Percentiles rank a stretch among this genome's conserved stretches.
Evolutionary conservation across 768 basidiomycete species (phyloP).

Genomic region (Panellus pusillus): DNA sequence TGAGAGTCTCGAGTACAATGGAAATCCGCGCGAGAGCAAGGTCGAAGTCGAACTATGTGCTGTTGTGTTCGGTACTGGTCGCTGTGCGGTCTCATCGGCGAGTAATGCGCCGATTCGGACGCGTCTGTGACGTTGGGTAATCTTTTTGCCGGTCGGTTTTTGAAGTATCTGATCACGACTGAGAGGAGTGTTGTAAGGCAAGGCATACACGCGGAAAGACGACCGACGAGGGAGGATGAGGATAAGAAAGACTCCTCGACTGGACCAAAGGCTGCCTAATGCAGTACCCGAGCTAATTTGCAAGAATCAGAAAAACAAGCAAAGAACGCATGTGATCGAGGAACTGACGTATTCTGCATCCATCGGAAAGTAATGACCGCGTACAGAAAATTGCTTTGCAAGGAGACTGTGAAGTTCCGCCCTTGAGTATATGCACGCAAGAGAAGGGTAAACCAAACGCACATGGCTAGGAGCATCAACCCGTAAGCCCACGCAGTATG

Average conservation of each 20-base stretch:
- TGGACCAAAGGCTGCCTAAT: conserved; percentile 52
- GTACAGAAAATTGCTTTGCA: conserved; percentile 64
- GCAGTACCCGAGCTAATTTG: conserved; percentile 68
- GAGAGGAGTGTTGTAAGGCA: neutral
- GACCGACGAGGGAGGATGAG: conserved; percentile 60
- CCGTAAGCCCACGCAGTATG: conserved; percentile 53
- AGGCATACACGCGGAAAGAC: neutral
- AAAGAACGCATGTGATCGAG: neutral
- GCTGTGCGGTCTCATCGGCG: conserved; percentile 10
- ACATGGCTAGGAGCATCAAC: conserved; percentile 49
- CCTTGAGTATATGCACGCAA: neutral
- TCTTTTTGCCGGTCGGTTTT: conserved; percentile 33
- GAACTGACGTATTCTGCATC: conserved; percentile 54
- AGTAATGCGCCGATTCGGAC: conserved; percentile 23
- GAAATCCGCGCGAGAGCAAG: conserved; percentile 67
- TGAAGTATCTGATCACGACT: conserved; percentile 51
- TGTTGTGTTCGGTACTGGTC: conserved; percentile 6
- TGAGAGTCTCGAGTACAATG: conserved; percentile 52
- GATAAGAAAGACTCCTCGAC: conserved; percentile 56
- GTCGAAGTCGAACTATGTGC: conserved; percentile 59
- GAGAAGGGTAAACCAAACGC: neutral
- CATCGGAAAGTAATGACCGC: conserved; percentile 61
- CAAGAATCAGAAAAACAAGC: neutral
- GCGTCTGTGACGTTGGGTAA: conserved; percentile 22
- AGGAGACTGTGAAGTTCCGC: conserved; percentile 49